phyloP scores from a whole-genome alignment of 225 moss, liverwort and hornwort genomes.

The Antitrichia curtipendula region DNA sequence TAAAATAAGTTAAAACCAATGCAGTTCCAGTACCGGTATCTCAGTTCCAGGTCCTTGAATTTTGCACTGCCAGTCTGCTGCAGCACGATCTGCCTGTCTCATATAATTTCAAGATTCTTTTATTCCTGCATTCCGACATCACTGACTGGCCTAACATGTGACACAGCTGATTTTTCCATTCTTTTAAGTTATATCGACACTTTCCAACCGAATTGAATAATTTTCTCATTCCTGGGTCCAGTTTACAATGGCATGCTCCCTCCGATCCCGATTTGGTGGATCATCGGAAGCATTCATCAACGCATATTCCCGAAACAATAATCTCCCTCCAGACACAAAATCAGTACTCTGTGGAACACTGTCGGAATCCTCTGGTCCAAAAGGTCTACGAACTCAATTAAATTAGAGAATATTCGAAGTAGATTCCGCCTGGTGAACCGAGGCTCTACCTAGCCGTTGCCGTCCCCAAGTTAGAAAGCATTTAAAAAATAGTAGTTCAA shows the following conservation, averaged over 20 bases:
- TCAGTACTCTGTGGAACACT: not conserved
- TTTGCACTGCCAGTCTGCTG: not conserved
- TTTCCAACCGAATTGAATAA: too few species aligned
- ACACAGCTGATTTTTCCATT: not conserved
- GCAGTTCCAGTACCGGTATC: not conserved
- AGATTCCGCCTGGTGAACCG: not conserved
- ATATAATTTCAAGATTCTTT: not conserved
- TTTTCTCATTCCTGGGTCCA: too few species aligned
- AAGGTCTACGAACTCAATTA: not conserved
- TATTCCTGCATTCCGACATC: not conserved
- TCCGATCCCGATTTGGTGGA: not conserved
- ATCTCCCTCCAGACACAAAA: not conserved
- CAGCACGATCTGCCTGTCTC: not conserved
- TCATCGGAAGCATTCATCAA: not conserved
- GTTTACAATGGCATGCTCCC: not conserved
- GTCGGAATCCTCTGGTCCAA: not conserved
- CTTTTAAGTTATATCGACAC: not conserved
- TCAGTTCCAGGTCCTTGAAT: not conserved
- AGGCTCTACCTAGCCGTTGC: too few species aligned
- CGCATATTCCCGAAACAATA: not conserved
- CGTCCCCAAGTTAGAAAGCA: not conserved
- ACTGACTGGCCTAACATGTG: not conserved
- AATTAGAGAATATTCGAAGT: not conserved
- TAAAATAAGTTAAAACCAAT: not conserved
- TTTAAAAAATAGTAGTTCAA: fast-evolving